Base-by-base conservation (phyloP, 2,329 filamentous ascomycete species). In the Alternaria longipes region DNA sequence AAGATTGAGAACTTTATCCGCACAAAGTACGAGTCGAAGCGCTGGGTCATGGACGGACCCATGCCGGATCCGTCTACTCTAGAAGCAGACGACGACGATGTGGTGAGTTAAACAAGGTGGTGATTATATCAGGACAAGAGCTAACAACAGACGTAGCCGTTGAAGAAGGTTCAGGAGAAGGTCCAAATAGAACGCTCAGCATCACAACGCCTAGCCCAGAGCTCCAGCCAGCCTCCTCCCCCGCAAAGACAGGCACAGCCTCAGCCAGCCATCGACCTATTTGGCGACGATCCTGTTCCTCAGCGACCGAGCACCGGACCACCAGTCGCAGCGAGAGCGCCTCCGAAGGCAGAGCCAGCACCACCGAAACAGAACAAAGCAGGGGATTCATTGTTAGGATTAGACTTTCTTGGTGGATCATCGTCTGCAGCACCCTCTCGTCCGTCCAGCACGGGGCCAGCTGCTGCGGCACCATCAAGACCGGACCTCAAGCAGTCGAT, bases 1-100 rank as follows among this genome's bases (percentile, higher is more conserved):
- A 99, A 99, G 86, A 98, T 99, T 72, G 95, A 99, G 86, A 99
- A 98, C 84, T 99, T 99, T 76, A 98, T 99, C 73, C 90, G 95
- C 69, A 99, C 96, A 58, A 99, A 99, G 81, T 99, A 99, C 80
- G 95, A 99, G 79, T 91, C 95, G 55, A 98, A 97, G 87, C 87
- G 96, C 82, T 99, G 95, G 95, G 91, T 93, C n/a, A 98, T 98
- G 94, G 95, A 99, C 63, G 95, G 95, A 1, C 89, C 89, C 5
- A 94, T 96, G 76, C 96, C 96, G 5, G 93, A 98, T 77, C 95
- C 96, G n/a, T 86, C 92, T 3, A 92, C 91, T 2, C 81, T 99
- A 53, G 93, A 96, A 76, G 88, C 83, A 14, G 91, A 93, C 16
- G 93, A 89, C 55, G 94, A 97, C 73, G 93, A 98, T 78, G 82